Percentiles rank a stretch among this genome's conserved stretches.
These are phyloP conservation scores for Cytospora leucostoma DNA, from an alignment of 2,329 filamentous ascomycete genomes.

Conservation along the genomic window DNA sequence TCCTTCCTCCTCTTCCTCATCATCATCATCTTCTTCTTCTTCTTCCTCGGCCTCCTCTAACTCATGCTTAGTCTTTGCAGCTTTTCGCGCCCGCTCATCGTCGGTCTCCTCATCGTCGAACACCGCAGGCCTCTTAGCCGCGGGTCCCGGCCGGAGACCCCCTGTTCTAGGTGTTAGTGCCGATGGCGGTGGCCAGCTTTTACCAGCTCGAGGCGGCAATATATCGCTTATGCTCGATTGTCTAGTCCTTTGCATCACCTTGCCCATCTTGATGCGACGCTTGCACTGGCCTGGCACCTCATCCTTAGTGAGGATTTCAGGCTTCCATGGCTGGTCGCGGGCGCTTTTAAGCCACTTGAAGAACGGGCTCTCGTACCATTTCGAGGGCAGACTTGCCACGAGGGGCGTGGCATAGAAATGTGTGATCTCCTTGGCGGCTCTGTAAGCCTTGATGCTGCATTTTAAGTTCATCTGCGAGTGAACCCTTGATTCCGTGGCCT, in stretches of 20 bases:
- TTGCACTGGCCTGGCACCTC: constrained; percentile 31
- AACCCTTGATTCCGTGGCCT: constrained; percentile 35
- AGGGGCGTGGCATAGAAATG: constrained; percentile 48
- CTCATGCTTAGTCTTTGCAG: constrained; percentile 34
- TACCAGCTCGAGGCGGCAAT: constrained; percentile 9
- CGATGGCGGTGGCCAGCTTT: constrained; percentile 26
- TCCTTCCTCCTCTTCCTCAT: constrained; percentile 25
- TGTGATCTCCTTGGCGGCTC: constrained; percentile 42
- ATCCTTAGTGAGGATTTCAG: constrained; percentile 32
- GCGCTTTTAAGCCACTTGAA: constrained; percentile 39
- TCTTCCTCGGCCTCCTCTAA: constrained; percentile 40
- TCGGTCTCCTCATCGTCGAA: constrained; percentile 42
- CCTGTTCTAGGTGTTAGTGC: constrained; percentile 16
- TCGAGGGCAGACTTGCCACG: constrained; percentile 37
- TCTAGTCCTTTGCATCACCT: not conserved
- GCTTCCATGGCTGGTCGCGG: constrained; percentile 34
- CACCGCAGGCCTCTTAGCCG: constrained; percentile 28
- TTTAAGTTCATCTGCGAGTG: constrained; percentile 40
- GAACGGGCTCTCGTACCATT: constrained; percentile 39
- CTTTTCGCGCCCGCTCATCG: constrained; percentile 39
- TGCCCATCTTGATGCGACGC: constrained; percentile 30
- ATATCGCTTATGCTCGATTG: not conserved
- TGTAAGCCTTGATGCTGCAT: constrained; percentile 45
- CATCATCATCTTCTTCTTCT: constrained; percentile 28
- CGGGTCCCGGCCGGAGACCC: constrained; percentile 13